Conservation (phyloP, 2,329 filamentous ascomycete species). For the Beauveria medogensis region DNA sequence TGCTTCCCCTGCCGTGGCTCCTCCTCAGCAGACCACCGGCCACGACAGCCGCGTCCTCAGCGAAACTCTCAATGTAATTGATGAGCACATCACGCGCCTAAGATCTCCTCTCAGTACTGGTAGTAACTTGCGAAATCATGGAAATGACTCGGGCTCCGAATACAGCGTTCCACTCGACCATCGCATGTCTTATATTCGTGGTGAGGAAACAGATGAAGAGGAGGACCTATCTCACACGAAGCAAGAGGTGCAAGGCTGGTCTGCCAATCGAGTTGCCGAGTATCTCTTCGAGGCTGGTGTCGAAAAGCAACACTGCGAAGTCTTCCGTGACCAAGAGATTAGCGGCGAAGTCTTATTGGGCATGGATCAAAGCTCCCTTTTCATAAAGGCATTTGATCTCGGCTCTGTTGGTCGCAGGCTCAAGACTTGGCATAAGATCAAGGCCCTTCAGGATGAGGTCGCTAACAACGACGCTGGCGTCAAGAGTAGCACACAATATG, state of each 20-base stretch:
- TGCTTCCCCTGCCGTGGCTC: slow-evolving; percentile 24
- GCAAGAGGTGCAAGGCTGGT: slow-evolving; percentile 73
- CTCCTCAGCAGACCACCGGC: slow-evolving; percentile 31
- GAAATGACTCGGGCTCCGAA: slow-evolving; percentile 78
- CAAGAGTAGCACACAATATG: slow-evolving; percentile 48
- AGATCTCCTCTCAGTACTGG: slow-evolving; percentile 45
- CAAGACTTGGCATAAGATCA: slow-evolving; percentile 96
- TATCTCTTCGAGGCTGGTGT: slow-evolving; percentile 80
- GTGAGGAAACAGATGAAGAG: slow-evolving; percentile 92
- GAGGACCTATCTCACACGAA: slow-evolving; percentile 63
- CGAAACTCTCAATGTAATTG: slow-evolving; percentile 90
- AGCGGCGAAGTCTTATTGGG: slow-evolving; percentile 85
- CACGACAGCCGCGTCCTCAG: slow-evolving; percentile 70
- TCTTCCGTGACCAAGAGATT: slow-evolving; percentile 94
- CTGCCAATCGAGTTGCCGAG: slow-evolving; percentile 73
- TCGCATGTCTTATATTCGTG: slow-evolving; percentile 83
- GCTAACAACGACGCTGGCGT: slow-evolving; percentile 39
- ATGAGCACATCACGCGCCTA: slow-evolving; percentile 92
- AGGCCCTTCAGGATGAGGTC: slow-evolving; percentile 81
- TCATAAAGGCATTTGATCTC: slow-evolving; percentile 91
- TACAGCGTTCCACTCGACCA: slow-evolving; percentile 74
- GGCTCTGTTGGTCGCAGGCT: slow-evolving; percentile 82
- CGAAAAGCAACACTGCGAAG: slow-evolving; percentile 82
- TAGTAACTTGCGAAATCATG: slow-evolving; percentile 35
- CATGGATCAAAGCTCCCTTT: slow-evolving; percentile 92